A percentile compares a stretch with the other conserved stretches of the same genome.
Conservation (phyloP, 495 filamentous ascomycete genomes). For the Penicillium parvum region DNA sequence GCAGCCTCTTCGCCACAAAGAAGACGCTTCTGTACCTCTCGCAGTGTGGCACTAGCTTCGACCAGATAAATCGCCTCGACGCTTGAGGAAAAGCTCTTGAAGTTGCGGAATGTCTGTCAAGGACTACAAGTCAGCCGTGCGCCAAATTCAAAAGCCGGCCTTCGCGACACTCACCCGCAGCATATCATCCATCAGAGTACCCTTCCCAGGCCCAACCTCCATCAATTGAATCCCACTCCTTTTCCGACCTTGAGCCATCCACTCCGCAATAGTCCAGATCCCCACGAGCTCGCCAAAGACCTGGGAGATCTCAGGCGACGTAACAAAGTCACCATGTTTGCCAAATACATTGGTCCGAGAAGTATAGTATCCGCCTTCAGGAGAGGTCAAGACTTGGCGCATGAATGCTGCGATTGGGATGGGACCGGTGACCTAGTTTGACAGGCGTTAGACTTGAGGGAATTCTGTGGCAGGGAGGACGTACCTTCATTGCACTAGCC, state of each 20-base stretch:
- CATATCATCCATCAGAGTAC: slow-evolving; percentile 97
- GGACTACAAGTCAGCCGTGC: not conserved
- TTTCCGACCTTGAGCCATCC: slow-evolving; percentile 80
- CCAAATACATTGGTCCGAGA: slow-evolving; percentile 64
- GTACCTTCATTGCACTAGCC: slow-evolving; percentile 76
- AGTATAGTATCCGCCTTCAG: slow-evolving; percentile 34
- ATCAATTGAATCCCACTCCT: slow-evolving; percentile 75
- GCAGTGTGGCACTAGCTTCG: slow-evolving; percentile 74
- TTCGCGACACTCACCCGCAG: slow-evolving; percentile 63
- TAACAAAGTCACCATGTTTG: slow-evolving; percentile 87
- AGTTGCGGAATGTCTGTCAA: slow-evolving; percentile 74
- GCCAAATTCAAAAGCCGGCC: not conserved
- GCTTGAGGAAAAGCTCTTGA: slow-evolving; percentile 68
- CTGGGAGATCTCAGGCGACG: slow-evolving; percentile 95
- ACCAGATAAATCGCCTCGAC: slow-evolving; percentile 87
- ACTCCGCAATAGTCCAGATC: slow-evolving; percentile 92
- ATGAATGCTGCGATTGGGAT: slow-evolving; percentile 91
- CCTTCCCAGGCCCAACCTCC: slow-evolving; percentile 90
- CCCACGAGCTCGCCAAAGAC: slow-evolving; percentile 92
- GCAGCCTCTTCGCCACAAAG: slow-evolving; percentile 72
- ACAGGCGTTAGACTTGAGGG: not conserved
- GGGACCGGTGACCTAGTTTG: slow-evolving; percentile 66
- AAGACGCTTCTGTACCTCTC: slow-evolving; percentile 69
- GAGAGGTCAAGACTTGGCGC: slow-evolving; percentile 94
- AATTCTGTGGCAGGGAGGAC: not conserved